Base-by-base conservation (phyloP, 2,329 filamentous ascomycete genomes). In the Neonectria coccinea region DNA sequence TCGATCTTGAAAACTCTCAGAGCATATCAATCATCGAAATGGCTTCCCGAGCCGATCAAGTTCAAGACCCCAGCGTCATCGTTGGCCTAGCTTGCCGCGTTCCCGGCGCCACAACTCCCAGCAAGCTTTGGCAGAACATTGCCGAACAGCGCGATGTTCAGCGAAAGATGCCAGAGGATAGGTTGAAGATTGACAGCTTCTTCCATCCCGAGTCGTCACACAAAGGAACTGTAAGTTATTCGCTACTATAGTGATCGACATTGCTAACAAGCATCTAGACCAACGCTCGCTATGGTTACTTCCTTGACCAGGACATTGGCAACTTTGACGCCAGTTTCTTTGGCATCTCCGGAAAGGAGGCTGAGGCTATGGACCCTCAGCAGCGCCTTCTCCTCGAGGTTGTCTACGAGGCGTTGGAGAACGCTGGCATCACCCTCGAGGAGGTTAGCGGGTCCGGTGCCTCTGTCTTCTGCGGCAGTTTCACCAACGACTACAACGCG, bases 151-250 rank as follows among this genome's bases (percentile, higher is more conserved):
- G 79, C 74, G 47, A 82, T 76, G 69, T 79, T 73, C 45, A 71
- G 55, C 62, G 54, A 42, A 76, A 78, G 42, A 77, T 82, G 12
- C 81, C 82, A 14, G 74, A 81, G 66, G 78, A 81, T 59, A 77
- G 85, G 36, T 85, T 86, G 76, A 82, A 82, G 67, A 78, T 76
- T 69, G 77, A 73, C 66, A 77, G 61, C 55, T 76, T 80, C 67
- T 77, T 80, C 63, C 79, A 82, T 54, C 78, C 80, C 1, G 70
- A 73, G 45, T 53, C 64, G 18, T 63, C 66, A 16, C 70, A 73
- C 56, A 69, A 71, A 51, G 65, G 64, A 56, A 75, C 59, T 14
- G 60, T 63, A 55, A 48, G 60, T 53, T 12, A 9, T 33, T 20
- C 7, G 14, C 11, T 22, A 9, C 3, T 4, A 41, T 39, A 12